Evolutionary conservation across 306 rosid genomes (phyloP), one percentile per base, ranked within the genome.

Genomic region (Leucaena leucocephala): DNA sequence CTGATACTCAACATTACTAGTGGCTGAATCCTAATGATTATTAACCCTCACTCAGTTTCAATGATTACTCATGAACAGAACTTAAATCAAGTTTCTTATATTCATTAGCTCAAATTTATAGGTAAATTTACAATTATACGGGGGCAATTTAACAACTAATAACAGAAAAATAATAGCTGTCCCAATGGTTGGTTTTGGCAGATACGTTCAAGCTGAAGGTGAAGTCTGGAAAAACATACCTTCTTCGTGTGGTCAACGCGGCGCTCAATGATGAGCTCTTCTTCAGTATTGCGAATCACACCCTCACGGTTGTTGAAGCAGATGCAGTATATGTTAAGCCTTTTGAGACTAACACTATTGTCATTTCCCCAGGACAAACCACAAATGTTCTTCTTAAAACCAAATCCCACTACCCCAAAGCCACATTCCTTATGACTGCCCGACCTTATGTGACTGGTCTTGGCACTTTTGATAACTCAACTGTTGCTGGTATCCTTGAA

Each of bases 271-370:
- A 84, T 3, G 87, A 86, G 69, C 85, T 84, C 33, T 88, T 88
- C 63, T 88, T 86, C 79, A 80, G 88, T 78, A 75, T 88, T 52
- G 92, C 92, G n/a, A 86, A 86, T 43, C 92, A 88, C 79, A 80
- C 77, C 36, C 85, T 88, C 69, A 82, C n/a, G 40, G 84, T 86
- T 4, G 85, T 88, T 0, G 92, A 86, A 59, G 82, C 75, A 3
- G 88, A 88, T 42, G 92, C 89, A 0, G 27, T 83, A 54, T 88
- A 88, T 42, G 86, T 81, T 8, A 88, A 88, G 19, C 87, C 87
- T 10, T 88, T 88, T 40, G 79, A 83, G 15, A 71, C 81, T 8
- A 36, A 80, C 19, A 75, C 85, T 2, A 27, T 88, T 75, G 82
- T 82, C 22, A 84, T 88, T 13, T 22, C 87, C 35, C 88, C 88